Base-by-base conservation (phyloP, 805 yeast species). In the Cyberlindnera maclurae region DNA sequence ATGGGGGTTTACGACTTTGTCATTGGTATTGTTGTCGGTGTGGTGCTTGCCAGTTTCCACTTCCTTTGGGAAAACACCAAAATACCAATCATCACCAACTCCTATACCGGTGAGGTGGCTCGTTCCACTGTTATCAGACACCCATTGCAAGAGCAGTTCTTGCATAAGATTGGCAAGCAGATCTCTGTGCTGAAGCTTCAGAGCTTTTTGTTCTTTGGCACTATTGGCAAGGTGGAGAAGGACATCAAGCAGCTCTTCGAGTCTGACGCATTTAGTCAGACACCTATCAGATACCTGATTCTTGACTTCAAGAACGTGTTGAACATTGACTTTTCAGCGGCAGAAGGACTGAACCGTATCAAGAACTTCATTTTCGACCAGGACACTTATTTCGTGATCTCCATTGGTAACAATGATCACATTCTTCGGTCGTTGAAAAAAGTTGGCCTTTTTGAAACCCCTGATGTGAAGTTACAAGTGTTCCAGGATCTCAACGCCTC, bases 1-100 rank as follows among this genome's bases (percentile, higher is more conserved):
- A 93, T 93, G 97, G 97, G 97, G 3, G 79, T 83, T 2, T 82
- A 86, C 73, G 98, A 93, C 63, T 93, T 93, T 58, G 97, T 93
- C 9, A 73, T 79, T 47, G 98, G 98, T 42, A 86, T 93, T 24
- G 64, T 90, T 40, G 89, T 82, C 15, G 98, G 98, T 35, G 82
- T 90, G 18, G 65, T 93, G 27, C 68, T 93, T 39, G 97, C 98
- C 0, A 89, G 96, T 58, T 73, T 90, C 52, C 83, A 93, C n/a
- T 93, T 89, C 64, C 86, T 93, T n/a, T 82, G 89, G 34, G 94
- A 85, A 47, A 93, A 95, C 15, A 88, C 95, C 2, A 75, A 86
- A 31, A 72, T 79, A 33, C 86, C 93, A 24, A 88, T 90, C 12
- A 77, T 93, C 15, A 73, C 77, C 44, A 90, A 89, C 5, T 74